phyloP scores from a whole-genome alignment of 257 asterid genomes.

The Petunia axillaris region DNA sequence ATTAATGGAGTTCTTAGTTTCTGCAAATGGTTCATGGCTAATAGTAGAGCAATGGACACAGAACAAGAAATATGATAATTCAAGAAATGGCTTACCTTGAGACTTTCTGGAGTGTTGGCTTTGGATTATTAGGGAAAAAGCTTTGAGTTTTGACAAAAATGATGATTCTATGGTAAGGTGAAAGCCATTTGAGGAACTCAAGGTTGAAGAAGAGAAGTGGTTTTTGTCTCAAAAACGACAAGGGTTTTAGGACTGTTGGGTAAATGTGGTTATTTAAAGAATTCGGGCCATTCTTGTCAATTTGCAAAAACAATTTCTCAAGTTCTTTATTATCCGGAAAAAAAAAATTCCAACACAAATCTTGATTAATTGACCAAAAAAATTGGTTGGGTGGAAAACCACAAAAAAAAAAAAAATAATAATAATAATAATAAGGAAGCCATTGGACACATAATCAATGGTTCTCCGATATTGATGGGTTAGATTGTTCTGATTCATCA shows the following conservation, averaged over 20 bases:
- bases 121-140: conserved; percentile 2
- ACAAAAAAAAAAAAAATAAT: too few species aligned
- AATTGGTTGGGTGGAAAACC: too few species aligned
- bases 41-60: conserved; percentile 13
- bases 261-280: neutral
- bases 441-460: too few species aligned
- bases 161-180: neutral
- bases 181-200: neutral
- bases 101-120: neutral
- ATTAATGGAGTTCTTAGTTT: conserved; percentile 35
- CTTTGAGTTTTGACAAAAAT: conserved; percentile 11
- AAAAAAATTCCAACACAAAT: too few species aligned
- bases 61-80: neutral
- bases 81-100: conserved; percentile 16
- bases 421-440: too few species aligned
- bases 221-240: neutral
- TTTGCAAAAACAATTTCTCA: neutral
- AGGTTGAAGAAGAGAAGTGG: neutral
- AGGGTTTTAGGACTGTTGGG: neutral
- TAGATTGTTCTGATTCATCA: too few species aligned
- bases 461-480: too few species aligned
- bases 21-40: conserved; percentile 50
- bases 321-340: too few species aligned
- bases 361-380: too few species aligned
- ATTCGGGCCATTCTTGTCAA: neutral